phyloP scores from a whole-genome alignment of 2,329 filamentous ascomycete genomes.

The Arthrobotrys megalospora region DNA sequence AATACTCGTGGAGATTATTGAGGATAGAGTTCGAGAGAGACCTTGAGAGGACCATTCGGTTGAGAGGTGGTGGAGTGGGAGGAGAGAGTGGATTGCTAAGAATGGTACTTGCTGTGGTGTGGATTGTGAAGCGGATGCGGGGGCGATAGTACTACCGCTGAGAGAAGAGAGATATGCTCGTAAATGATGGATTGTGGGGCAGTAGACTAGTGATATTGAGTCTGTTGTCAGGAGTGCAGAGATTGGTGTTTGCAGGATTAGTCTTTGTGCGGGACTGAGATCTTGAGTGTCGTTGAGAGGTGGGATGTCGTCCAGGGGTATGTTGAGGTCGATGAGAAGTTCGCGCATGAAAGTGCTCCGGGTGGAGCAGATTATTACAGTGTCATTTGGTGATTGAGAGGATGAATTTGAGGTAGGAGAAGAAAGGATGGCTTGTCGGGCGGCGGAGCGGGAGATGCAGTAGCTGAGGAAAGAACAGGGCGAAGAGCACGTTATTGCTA shows the following conservation, averaged over 20 bases:
- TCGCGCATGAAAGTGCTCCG: slow-evolving; percentile 49
- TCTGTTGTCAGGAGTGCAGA: slow-evolving; percentile 34
- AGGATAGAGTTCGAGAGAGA: slow-evolving; percentile 45
- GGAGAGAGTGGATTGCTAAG: slow-evolving; percentile 45
- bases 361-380: slow-evolving; percentile 50
- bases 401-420: not conserved
- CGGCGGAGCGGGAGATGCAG: slow-evolving; percentile 40
- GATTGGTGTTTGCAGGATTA: slow-evolving; percentile 45
- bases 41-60: slow-evolving; percentile 58
- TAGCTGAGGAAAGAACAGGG: slow-evolving; percentile 33
- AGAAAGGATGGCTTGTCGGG: slow-evolving; percentile 16
- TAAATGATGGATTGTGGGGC: slow-evolving; percentile 55
- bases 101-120: slow-evolving; percentile 4
- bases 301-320: slow-evolving; percentile 34
- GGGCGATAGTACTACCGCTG: not conserved
- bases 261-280: slow-evolving; percentile 21
- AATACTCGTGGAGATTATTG: slow-evolving; percentile 16
- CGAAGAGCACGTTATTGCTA: not conserved
- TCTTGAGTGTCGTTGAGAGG: slow-evolving; percentile 3
- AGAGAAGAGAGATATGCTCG: slow-evolving; percentile 53
- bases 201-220: slow-evolving; percentile 48
- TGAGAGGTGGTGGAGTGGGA: slow-evolving; percentile 49
- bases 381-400: slow-evolving; percentile 30
- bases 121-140: not conserved
- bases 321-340: slow-evolving; percentile 34